Evolutionary conservation across 75 land plant species (phyloP), one percentile per base, ranked within the genome.

Genomic region (Pinus taeda): DNA sequence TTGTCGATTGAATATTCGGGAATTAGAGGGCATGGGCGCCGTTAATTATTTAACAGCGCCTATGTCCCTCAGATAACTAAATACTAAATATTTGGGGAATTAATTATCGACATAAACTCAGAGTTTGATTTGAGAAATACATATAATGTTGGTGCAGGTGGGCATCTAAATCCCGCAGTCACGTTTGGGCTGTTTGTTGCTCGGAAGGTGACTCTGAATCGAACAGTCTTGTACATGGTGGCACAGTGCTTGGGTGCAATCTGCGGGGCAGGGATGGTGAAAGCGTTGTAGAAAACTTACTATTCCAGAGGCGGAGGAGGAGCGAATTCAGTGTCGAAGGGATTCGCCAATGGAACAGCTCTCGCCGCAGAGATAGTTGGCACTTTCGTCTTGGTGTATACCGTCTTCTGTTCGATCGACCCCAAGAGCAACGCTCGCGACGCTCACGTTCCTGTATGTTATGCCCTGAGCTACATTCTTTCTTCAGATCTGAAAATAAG

Each of bases 261-360:
- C 12, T 74, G 82, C 57, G 85, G 85, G 3, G 90, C 82, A 39
- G 90, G 88, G 3, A 79, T 85, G 4, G 90, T 88, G 56, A 88
- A 82, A 74, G 90, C 85, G 30, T 82, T 88, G 75, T 77, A 88
- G 60, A 62, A 62, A 57, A 17, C 20, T 6, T 56, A 33, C 15
- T 83, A 79, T 49, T 37, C 73, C 57, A 20, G 37, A 57, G 73
- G 63, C 6, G 82, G 81, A 14, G 90, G 90, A 53, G 90, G 90
- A 59, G 85, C 88, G 39, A 88, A 88, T 71, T 15, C 55, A 29
- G 84, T 63, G 37, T 33, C 66, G 15, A 29, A 24, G 5, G 83
- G 83, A 22, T 80, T 78, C 74, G 57, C 8, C 33, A 55, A 33
- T 3, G 75, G 75, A 17, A 29, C 74, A 36, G 83, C 69, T 15